phyloP scores from a whole-genome alignment of 495 filamentous ascomycete species.

The Talaromyces stipitatus region DNA sequence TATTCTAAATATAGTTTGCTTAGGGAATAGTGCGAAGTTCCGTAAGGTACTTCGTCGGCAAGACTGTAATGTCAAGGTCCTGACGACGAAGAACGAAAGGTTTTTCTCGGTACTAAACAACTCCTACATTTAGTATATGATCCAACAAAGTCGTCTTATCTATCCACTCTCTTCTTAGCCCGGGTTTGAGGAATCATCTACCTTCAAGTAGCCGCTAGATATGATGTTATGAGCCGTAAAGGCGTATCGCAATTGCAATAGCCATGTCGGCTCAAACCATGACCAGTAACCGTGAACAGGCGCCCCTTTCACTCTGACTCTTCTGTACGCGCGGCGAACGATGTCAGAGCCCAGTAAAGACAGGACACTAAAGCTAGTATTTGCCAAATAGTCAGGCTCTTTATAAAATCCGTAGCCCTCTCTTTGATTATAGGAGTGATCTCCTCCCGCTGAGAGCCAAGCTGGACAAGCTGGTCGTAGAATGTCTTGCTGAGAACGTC shows the following conservation, averaged over 20 bases:
- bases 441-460: no score
- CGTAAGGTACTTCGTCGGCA: not conserved
- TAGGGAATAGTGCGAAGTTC: not conserved
- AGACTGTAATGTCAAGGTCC: not conserved
- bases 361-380: no score
- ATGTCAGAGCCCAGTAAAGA: no score
- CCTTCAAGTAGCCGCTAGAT: not conserved
- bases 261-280: not conserved
- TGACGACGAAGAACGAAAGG: not conserved
- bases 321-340: not conserved
- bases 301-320: not conserved
- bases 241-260: not conserved
- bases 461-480: no score
- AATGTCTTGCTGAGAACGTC: no score
- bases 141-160: not conserved
- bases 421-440: no score
- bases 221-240: not conserved
- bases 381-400: no score
- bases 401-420: no score
- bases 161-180: not conserved
- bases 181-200: not conserved
- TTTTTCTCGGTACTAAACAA: not conserved
- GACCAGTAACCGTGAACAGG: not conserved
- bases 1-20: not conserved
- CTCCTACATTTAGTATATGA: not conserved